Evolutionary conservation across 1,284 basidiomycete species (phyloP), one percentile per base, ranked within the genome.

Genomic region (Cutaneotrichosporon curvatum): DNA sequence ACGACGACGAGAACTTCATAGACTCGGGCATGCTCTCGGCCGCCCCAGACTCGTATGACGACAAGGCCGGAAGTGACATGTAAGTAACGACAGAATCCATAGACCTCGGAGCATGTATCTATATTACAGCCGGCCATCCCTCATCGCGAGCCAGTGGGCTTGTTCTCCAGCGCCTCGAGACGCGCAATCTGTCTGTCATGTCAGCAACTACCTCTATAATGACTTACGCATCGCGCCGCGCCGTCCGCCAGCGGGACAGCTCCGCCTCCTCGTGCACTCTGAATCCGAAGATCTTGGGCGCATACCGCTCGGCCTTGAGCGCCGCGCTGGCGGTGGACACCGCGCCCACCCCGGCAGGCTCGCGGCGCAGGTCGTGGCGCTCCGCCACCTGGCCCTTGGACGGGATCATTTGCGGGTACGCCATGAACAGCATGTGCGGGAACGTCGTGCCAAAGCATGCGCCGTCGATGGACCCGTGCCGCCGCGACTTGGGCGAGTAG

Each of bases 361-460:
- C 53, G 38, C 49, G 53, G 70, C 19, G 68, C 48, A 49, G 77
- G 75, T 51, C 70, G 18, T 25, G 25, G 34, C 74, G 72, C 25
- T 56, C 58, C 44, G 56, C 45, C 40, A 79, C 76, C 12, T 81
- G 78, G 2, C 76, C 79, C 72, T 95, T 96, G 22, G 82, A 78
- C 10, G 91, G 87, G 40, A 92, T 84, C 60, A 94, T 81, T 45
- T 83, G 81, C 0, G 91, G 90, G 68, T 95, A 94, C 35, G 92
- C 88, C 75, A 96, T 87, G 75, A 91, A 91, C 37, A 96, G 76
- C 58, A 96, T 83, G 68, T 95, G 91, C 0, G 90, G 89, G 74
- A 96, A 96, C 1, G 88, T 94, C 0, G 89, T 92, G 50, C 92
- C 91, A 61, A 96, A 96, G 73, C 92, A 96, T 2, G 92, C 91